Percentiles rank a stretch among this genome's conserved stretches.
These are phyloP conservation scores for Cyberlindnera suaveolens DNA, from an alignment of 805 yeast genomes.

Conservation along the genomic window DNA sequence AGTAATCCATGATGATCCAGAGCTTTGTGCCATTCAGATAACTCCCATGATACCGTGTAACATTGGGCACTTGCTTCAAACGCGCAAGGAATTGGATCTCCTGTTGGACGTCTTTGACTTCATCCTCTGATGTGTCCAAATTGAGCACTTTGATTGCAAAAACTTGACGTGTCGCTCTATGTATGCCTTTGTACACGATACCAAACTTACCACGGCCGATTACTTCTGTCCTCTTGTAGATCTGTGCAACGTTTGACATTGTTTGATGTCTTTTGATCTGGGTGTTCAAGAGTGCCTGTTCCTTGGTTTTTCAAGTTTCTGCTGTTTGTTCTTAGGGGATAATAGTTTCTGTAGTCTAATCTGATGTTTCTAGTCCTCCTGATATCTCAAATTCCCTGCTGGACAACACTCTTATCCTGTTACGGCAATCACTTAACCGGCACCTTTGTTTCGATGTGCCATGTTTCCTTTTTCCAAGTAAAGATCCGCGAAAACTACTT, in stretches of 20 bases:
- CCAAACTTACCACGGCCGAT: slow-evolving; percentile 98
- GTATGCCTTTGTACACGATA: slow-evolving; percentile 83
- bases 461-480: too few relatives aligned
- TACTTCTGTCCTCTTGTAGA: slow-evolving; percentile 78
- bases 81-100: slow-evolving; percentile 85
- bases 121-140: slow-evolving; percentile 89
- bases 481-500: too few relatives aligned
- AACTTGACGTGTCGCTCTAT: slow-evolving; percentile 61
- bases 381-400: too few relatives aligned
- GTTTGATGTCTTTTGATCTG: slow-evolving; percentile 11
- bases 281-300: neutral
- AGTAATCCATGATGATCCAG: slow-evolving; percentile 97
- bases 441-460: too few relatives aligned
- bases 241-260: slow-evolving; percentile 21
- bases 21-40: slow-evolving; percentile 81
- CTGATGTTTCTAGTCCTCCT: too few relatives aligned
- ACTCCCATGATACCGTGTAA: slow-evolving; percentile 88
- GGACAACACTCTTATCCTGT: too few relatives aligned
- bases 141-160: slow-evolving; percentile 93
- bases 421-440: too few relatives aligned
- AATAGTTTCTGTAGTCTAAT: too few relatives aligned
- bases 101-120: slow-evolving; percentile 88
- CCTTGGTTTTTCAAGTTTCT: too few relatives aligned
- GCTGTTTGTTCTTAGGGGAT: too few relatives aligned
- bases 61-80: slow-evolving; percentile 80